Evolutionary conservation across 2,329 filamentous ascomycete genomes (phyloP).

Genomic region (Aspergillus spinulosporus): DNA sequence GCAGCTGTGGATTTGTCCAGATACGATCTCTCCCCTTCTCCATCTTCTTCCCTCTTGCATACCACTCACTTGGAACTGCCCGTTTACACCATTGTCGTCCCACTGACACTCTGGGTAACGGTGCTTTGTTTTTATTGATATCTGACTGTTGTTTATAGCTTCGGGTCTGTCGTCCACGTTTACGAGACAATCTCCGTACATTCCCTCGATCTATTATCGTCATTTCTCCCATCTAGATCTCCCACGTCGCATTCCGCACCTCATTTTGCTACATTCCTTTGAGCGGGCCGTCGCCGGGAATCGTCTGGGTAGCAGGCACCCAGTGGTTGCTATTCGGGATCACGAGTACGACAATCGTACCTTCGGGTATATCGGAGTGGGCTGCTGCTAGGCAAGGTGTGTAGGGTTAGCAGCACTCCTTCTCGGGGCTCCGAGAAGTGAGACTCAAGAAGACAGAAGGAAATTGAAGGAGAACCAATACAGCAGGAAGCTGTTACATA

Average conservation of each 20-base stretch:
- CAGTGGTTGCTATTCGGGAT: not conserved
- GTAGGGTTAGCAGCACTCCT: constrained; percentile 30
- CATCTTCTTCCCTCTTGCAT: constrained; percentile 21
- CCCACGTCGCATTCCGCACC: constrained; percentile 32
- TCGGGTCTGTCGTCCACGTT: constrained; percentile 17
- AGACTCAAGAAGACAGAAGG: constrained; percentile 26
- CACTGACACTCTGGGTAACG: constrained; percentile 18
- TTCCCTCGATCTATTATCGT: constrained; percentile 16
- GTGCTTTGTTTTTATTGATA: constrained; percentile 9
- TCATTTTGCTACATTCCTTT: constrained; percentile 5
- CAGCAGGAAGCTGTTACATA: constrained; percentile 11
- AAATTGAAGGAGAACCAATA: constrained; percentile 11
- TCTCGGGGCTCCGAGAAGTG: constrained; percentile 45
- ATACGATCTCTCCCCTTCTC: constrained; percentile 38
- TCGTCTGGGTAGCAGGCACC: not conserved
- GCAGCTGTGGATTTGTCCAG: constrained; percentile 30
- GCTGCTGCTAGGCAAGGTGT: constrained; percentile 11
- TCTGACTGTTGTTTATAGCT: constrained; percentile 29
- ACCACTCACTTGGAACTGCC: constrained; percentile 29
- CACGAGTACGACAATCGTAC: not conserved
- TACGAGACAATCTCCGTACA: constrained; percentile 14
- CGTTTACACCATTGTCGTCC: constrained; percentile 16
- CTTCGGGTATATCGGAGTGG: not conserved
- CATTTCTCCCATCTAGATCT: constrained; percentile 5
- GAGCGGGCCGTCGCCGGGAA: not conserved